phyloP scores from a whole-genome alignment of 2,329 filamentous ascomycete genomes.

The Neurospora crassa region DNA sequence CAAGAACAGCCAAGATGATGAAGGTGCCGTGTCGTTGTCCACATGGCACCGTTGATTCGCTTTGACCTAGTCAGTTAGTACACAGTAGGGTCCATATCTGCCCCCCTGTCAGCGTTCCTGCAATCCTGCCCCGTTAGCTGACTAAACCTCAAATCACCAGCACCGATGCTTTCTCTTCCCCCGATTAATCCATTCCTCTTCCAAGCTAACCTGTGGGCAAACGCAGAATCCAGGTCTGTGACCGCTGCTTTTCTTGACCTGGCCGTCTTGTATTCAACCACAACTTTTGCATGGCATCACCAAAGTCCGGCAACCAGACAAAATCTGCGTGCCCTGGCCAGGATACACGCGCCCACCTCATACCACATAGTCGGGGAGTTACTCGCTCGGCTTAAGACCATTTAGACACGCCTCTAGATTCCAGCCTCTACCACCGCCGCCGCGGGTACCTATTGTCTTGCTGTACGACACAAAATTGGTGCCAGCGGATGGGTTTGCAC shows the following conservation, averaged over 20 bases:
- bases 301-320: background rate
- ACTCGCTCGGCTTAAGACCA: background rate
- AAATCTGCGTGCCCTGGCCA: background rate
- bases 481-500: background rate
- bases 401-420: background rate
- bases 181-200: background rate
- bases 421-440: background rate
- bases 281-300: background rate
- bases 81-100: background rate
- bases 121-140: slow-evolving; percentile 11
- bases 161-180: background rate
- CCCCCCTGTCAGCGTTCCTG: background rate
- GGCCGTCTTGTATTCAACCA: background rate
- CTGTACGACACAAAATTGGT: background rate
- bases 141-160: slow-evolving; percentile 1
- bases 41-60: slow-evolving; percentile 1
- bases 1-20: background rate
- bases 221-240: background rate
- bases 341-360: background rate
- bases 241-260: background rate
- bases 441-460: background rate
- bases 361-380: background rate
- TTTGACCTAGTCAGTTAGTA: background rate
- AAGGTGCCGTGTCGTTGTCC: background rate
- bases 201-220: background rate